Percentiles rank a stretch among this genome's conserved stretches.
Conservation (phyloP, 495 filamentous ascomycete genomes). For the Hypoxylon perforatum region DNA sequence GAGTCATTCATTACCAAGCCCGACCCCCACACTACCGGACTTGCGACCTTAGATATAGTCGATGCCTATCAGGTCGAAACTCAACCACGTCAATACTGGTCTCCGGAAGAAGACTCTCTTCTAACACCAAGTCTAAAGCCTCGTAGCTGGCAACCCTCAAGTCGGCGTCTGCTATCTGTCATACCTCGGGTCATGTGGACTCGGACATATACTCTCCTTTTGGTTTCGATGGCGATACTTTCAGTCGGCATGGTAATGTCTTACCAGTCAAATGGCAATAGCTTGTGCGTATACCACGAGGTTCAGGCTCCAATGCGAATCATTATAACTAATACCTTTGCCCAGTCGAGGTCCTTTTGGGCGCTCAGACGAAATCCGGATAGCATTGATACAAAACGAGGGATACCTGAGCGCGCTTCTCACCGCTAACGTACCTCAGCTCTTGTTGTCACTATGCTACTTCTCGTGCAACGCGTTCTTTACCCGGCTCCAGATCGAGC, state of each 20-base stretch:
- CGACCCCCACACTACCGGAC: neutral
- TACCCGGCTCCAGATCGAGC: slow-evolving; percentile 23
- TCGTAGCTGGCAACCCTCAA: slow-evolving; percentile 4
- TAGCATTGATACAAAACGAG: neutral
- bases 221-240: neutral
- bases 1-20: slow-evolving; percentile 18
- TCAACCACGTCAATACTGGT: slow-evolving; percentile 1
- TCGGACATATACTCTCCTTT: neutral
- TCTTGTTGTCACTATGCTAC: slow-evolving; percentile 27
- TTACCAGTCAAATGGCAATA: neutral
- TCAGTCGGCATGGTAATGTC: neutral
- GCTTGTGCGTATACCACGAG: slow-evolving; percentile 4
- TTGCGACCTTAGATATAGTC: slow-evolving; percentile 9
- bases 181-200: slow-evolving; percentile 2
- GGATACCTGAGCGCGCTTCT: slow-evolving; percentile 13
- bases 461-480: slow-evolving; percentile 26
- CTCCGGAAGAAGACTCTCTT: neutral
- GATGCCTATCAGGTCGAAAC: slow-evolving; percentile 4
- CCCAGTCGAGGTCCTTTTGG: slow-evolving; percentile 8
- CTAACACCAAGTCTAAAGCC: slow-evolving; percentile 1
- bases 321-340: neutral
- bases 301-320: neutral
- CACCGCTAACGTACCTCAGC: slow-evolving; percentile 26
- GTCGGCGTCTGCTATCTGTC: neutral
- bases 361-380: neutral